Percentiles rank a stretch among this genome's conserved stretches.
Evolutionary conservation across 75 land plant genomes (phyloP).

Genomic region (Larix kaempferi): DNA sequence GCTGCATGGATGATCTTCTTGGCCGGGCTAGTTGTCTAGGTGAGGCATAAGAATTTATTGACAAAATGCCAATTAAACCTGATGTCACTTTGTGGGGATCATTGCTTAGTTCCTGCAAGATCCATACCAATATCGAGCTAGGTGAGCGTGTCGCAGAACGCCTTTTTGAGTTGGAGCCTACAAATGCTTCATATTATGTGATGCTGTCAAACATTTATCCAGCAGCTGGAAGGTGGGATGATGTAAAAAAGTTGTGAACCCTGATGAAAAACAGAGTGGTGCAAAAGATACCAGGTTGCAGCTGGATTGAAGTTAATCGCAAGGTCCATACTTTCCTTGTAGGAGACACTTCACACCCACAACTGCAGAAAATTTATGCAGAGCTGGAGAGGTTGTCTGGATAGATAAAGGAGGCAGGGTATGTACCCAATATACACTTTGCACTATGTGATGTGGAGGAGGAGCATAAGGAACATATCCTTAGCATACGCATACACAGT

Average conservation of each 20-base stretch:
- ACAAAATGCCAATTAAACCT: conserved; percentile 44
- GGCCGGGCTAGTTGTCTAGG: conserved; percentile 39
- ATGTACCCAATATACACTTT: neutral
- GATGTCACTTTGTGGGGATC: conserved; percentile 53
- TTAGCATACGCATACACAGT: neutral
- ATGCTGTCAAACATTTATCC: too few relatives aligned
- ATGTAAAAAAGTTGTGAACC: too few relatives aligned
- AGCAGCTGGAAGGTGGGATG: too few relatives aligned
- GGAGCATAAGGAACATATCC: neutral
- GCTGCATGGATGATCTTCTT: conserved; percentile 48
- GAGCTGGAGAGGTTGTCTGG: conserved; percentile 15
- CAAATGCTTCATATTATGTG: conserved; percentile 29
- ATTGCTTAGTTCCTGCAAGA: conserved; percentile 49
- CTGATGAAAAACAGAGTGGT: too few relatives aligned
- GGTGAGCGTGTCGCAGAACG: conserved; percentile 41
- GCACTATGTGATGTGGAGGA: neutral
- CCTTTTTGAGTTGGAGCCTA: conserved; percentile 46
- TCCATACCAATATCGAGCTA: conserved; percentile 36
- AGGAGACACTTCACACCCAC: conserved; percentile 36
- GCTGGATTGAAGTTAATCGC: too few relatives aligned
- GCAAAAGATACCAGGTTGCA: too few relatives aligned
- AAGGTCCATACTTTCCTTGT: conserved; percentile 10
- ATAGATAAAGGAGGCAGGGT: conserved; percentile 18
- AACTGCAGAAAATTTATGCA: conserved; percentile 9
- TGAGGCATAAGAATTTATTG: conserved; percentile 37